These are phyloP conservation scores for Gonapodya prolifera DNA, from an alignment of 192 early-diverging fungal species.

Conservation along the genomic window DNA sequence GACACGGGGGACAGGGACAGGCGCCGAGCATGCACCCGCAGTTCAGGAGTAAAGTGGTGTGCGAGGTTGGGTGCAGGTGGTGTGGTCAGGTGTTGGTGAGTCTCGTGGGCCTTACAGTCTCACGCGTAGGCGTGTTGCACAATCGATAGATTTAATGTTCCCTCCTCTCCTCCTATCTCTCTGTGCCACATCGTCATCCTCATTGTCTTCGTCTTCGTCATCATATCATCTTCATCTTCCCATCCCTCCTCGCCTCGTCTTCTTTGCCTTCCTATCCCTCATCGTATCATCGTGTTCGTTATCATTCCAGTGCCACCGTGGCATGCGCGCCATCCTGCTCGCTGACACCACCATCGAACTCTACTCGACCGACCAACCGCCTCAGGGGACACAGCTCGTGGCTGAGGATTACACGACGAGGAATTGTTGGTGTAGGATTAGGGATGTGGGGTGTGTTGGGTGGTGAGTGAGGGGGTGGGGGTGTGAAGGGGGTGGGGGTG, in stretches of 20 bases:
- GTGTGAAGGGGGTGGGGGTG: too few relatives aligned
- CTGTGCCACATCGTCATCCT: too few relatives aligned
- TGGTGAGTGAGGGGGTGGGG: constrained; percentile 30
- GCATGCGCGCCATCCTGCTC: constrained; percentile 73
- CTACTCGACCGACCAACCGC: constrained; percentile 57
- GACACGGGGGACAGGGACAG: not conserved
- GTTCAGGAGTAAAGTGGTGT: not conserved
- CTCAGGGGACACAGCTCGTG: constrained; percentile 53
- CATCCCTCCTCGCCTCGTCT: too few relatives aligned
- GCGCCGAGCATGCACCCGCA: not conserved
- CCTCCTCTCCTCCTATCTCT: too few relatives aligned
- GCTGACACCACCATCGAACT: constrained; percentile 65
- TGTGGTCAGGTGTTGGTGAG: not conserved
- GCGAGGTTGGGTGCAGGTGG: not conserved
- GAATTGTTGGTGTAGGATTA: constrained; percentile 62
- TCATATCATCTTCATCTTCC: too few relatives aligned
- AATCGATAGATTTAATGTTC: too few relatives aligned
- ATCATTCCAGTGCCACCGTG: constrained; percentile 51
- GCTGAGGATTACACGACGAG: constrained; percentile 67
- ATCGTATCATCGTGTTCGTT: too few relatives aligned
- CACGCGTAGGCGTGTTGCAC: too few relatives aligned
- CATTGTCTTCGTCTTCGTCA: too few relatives aligned
- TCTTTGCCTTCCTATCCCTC: too few relatives aligned
- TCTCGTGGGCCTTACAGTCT: too few relatives aligned
- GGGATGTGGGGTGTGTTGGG: constrained; percentile 65